These are phyloP conservation scores for Eucalyptus erythrocorys DNA, from an alignment of 345 rosid species.

Conservation along the genomic window DNA sequence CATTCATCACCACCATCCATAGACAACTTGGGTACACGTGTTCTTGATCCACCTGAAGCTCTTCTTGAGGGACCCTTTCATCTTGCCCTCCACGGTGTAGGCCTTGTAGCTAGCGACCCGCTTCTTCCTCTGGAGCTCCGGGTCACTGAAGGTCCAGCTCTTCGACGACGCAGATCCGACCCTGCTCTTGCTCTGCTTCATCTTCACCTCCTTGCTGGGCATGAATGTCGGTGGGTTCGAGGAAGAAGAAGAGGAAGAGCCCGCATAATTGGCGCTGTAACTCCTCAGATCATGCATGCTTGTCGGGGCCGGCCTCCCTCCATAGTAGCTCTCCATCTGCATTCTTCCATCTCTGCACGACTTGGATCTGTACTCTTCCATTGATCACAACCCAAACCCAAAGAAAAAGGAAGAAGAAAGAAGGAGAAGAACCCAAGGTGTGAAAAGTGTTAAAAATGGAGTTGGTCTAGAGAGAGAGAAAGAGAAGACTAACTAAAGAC, in stretches of 20 bases:
- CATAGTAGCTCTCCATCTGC: slow-evolving; percentile 18
- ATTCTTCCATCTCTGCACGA: slow-evolving; percentile 33
- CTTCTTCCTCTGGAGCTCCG: slow-evolving; percentile 84
- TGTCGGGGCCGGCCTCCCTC: slow-evolving; percentile 17
- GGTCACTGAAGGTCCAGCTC: slow-evolving; percentile 70
- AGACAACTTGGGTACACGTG: slow-evolving; percentile 45
- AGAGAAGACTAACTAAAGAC: background rate
- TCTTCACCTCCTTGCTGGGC: slow-evolving; percentile 26
- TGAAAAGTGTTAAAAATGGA: background rate
- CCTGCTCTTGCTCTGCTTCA: slow-evolving; percentile 33
- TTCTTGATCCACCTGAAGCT: slow-evolving; percentile 88
- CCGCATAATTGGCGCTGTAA: slow-evolving; percentile 29
- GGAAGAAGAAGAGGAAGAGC: background rate
- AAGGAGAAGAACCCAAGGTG: background rate
- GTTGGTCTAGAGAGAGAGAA: background rate
- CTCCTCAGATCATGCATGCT: slow-evolving; percentile 58
- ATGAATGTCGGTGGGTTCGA: background rate
- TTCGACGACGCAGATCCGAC: slow-evolving; percentile 24
- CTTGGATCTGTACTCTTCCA: slow-evolving; percentile 54
- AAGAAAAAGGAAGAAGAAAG: background rate
- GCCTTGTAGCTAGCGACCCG: slow-evolving; percentile 84
- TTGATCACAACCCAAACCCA: background rate
- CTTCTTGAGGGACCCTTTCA: slow-evolving; percentile 81
- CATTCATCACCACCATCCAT: slow-evolving; percentile 42
- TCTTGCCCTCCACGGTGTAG: slow-evolving; percentile 75